Evolutionary conservation across 345 rosid genomes (phyloP).

Genomic region (Ceriops decandra): DNA sequence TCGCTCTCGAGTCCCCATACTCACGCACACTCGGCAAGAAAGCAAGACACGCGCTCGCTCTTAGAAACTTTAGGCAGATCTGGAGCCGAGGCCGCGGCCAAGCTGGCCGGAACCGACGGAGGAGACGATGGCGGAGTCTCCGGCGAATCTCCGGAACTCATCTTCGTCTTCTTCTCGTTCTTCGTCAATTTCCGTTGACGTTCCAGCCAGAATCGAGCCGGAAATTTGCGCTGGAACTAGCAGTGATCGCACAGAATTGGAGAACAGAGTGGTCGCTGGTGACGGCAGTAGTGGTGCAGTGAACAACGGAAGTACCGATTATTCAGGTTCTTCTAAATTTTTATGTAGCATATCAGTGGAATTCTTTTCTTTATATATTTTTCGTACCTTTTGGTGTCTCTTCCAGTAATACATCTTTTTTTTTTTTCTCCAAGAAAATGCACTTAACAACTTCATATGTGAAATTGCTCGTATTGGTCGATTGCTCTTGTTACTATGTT

Average conservation of each 20-base stretch:
- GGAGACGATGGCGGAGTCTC: conserved; percentile 44
- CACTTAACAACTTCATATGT: neutral
- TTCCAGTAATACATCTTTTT: neutral
- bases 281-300: conserved; percentile 19
- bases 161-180: conserved; percentile 22
- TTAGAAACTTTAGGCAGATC: conserved; percentile 31
- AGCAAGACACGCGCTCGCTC: neutral
- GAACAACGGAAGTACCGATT: conserved; percentile 34
- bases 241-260: conserved; percentile 29
- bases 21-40: neutral
- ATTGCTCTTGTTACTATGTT: neutral
- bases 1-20: conserved; percentile 4
- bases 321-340: conserved; percentile 37
- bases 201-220: conserved; percentile 31
- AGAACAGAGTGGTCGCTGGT: conserved; percentile 25
- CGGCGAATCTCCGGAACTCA: conserved; percentile 33
- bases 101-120: conserved; percentile 17
- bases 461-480: neutral
- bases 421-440: neutral
- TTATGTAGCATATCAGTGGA: neutral
- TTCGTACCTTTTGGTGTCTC: neutral
- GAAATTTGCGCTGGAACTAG: conserved; percentile 39
- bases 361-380: neutral
- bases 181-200: conserved; percentile 36
- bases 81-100: conserved; percentile 31